These are phyloP conservation scores for Azolla pinnata DNA, from an alignment of 75 land plant genomes.

Conservation along the genomic window DNA sequence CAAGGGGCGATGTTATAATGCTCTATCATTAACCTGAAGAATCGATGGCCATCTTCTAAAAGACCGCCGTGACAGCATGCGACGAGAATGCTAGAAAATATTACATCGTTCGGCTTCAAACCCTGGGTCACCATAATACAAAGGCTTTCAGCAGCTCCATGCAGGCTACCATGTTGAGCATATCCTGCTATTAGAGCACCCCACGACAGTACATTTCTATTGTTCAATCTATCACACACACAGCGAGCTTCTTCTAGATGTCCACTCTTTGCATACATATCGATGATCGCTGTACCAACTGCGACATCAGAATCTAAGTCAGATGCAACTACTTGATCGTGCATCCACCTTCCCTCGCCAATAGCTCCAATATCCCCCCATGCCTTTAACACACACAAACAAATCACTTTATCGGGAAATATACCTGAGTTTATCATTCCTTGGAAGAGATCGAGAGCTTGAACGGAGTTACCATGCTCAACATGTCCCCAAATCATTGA, in stretches of 20 bases:
- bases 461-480: slow-evolving; percentile 13
- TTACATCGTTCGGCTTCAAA: slow-evolving; percentile 37
- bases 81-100: slow-evolving; percentile 45
- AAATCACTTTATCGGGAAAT: background rate
- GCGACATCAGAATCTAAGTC: slow-evolving; percentile 15
- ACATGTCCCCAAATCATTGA: slow-evolving; percentile 40
- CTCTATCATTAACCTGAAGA: slow-evolving; percentile 35
- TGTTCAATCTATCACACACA: background rate
- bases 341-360: slow-evolving; percentile 7
- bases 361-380: background rate
- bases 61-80: slow-evolving; percentile 64
- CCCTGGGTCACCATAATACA: slow-evolving; percentile 14
- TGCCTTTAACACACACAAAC: slow-evolving; percentile 5
- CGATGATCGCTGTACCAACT: slow-evolving; percentile 8
- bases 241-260: background rate
- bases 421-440: slow-evolving; percentile 36
- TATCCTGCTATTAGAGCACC: background rate
- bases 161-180: background rate
- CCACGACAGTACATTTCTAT: slow-evolving; percentile 2
- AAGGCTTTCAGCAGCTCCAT: background rate
- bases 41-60: slow-evolving; percentile 42
- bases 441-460: slow-evolving; percentile 18
- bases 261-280: slow-evolving; percentile 1
- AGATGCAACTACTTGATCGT: background rate
- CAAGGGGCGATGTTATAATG: slow-evolving; percentile 28